Evolutionary conservation across 2,329 filamentous ascomycete species (phyloP).

Genomic region (Fusarium sp.): DNA sequence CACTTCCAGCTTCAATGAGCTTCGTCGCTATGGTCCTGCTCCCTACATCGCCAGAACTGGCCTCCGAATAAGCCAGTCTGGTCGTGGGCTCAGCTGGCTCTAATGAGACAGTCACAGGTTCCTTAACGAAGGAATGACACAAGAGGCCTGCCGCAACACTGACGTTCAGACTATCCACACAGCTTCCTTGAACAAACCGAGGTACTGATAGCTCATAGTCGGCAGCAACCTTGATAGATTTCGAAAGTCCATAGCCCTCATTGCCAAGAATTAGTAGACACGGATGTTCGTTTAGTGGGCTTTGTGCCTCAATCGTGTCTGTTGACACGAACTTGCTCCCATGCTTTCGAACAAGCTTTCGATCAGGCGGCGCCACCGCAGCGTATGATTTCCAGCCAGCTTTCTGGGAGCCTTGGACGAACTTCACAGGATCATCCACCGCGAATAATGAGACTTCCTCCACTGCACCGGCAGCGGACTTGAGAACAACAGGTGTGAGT

Average conservation of each 20-base stretch:
- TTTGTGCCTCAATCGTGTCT: slow-evolving; percentile 56
- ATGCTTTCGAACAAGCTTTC: slow-evolving; percentile 46
- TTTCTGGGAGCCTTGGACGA: slow-evolving; percentile 71
- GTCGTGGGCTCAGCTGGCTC: background rate
- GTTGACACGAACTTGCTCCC: slow-evolving; percentile 58
- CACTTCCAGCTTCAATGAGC: background rate
- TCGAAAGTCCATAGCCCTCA: slow-evolving; percentile 78
- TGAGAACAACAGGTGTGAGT: slow-evolving; percentile 79
- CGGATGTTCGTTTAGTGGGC: slow-evolving; percentile 67
- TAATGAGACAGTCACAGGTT: slow-evolving; percentile 21
- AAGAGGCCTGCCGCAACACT: slow-evolving; percentile 85
- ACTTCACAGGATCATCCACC: slow-evolving; percentile 71
- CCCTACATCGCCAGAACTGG: background rate
- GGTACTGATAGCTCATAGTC: slow-evolving; percentile 73
- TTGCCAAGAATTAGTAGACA: slow-evolving; percentile 84
- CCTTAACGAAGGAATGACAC: slow-evolving; percentile 71
- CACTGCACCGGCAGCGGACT: slow-evolving; percentile 86
- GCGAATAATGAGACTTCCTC: slow-evolving; percentile 80
- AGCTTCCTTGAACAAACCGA: slow-evolving; percentile 59
- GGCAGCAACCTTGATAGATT: slow-evolving; percentile 69
- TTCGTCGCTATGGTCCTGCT: background rate
- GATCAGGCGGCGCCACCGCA: slow-evolving; percentile 63
- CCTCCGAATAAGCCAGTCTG: background rate
- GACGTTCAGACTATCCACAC: slow-evolving; percentile 91
- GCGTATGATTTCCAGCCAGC: slow-evolving; percentile 87